These are phyloP conservation scores for Nakazawaea wickerhamii DNA, from an alignment of 805 yeast species.

Conservation along the genomic window DNA sequence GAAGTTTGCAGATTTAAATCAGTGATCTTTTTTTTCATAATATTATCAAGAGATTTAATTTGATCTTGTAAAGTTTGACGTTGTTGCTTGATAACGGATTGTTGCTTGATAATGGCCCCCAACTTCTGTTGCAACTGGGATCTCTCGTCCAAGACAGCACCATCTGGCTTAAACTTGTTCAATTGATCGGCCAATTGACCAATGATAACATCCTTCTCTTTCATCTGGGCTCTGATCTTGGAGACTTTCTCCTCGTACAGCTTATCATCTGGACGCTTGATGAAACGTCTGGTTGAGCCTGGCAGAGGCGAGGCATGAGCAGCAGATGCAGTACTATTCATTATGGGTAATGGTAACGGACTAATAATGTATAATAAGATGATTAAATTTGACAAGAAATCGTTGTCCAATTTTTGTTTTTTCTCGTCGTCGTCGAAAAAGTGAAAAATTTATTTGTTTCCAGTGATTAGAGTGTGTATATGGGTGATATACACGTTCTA, in stretches of 20 bases:
- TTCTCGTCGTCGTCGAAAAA: background rate
- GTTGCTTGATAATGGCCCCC: slow-evolving; percentile 37
- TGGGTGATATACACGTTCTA: background rate
- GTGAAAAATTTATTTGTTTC: background rate
- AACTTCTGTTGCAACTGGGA: slow-evolving; percentile 41
- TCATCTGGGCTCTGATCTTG: slow-evolving; percentile 53
- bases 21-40: slow-evolving; percentile 65
- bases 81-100: slow-evolving; percentile 27
- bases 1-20: slow-evolving; percentile 71
- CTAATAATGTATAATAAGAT: background rate
- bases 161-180: slow-evolving; percentile 45
- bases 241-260: slow-evolving; percentile 56
- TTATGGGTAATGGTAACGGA: background rate
- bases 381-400: background rate
- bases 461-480: no score
- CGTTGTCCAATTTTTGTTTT: background rate
- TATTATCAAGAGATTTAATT: slow-evolving; percentile 63
- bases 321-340: slow-evolving; percentile 9
- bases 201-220: slow-evolving; percentile 52
- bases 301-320: slow-evolving; percentile 3
- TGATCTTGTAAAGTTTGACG: slow-evolving; percentile 44
- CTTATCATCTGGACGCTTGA: slow-evolving; percentile 71
- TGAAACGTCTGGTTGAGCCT: slow-evolving; percentile 39
- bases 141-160: slow-evolving; percentile 46
- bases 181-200: slow-evolving; percentile 49